Conservation (phyloP, 768 basidiomycete species). For the Brasilioporus rufonigricans region DNA sequence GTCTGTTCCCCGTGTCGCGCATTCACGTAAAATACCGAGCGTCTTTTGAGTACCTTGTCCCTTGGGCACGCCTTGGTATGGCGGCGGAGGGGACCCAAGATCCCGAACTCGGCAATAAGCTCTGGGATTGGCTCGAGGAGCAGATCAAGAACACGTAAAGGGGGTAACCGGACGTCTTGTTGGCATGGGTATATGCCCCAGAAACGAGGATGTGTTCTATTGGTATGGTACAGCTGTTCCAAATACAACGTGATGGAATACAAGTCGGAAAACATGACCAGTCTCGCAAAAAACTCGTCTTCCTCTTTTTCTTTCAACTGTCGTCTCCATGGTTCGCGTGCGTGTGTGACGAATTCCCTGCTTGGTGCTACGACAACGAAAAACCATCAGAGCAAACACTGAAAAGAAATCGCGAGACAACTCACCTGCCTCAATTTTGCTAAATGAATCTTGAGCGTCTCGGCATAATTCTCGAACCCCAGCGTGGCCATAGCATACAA, state of each 20-base stretch:
- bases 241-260: slow-evolving; percentile 18
- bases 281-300: background rate
- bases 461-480: slow-evolving; percentile 93
- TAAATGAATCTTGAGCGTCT: slow-evolving; percentile 89
- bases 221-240: slow-evolving; percentile 13
- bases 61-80: slow-evolving; percentile 41
- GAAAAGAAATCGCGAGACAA: background rate
- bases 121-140: slow-evolving; percentile 51
- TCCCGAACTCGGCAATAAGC: slow-evolving; percentile 30
- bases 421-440: slow-evolving; percentile 81
- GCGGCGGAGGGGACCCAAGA: slow-evolving; percentile 31
- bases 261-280: slow-evolving; percentile 1
- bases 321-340: slow-evolving; percentile 26
- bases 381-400: background rate
- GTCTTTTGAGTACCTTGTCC: slow-evolving; percentile 40
- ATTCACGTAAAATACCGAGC: background rate
- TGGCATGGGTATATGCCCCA: no score
- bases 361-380: slow-evolving; percentile 23
- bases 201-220: slow-evolving; percentile 1
- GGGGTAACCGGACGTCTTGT: no score
- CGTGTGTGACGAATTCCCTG: slow-evolving; percentile 26
- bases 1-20: background rate
- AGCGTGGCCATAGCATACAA: slow-evolving; percentile 90
- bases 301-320: background rate
- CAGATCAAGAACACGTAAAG: slow-evolving; percentile 31